Base-by-base conservation (phyloP, 106 monocot species). In the Dendrobium officinale region DNA sequence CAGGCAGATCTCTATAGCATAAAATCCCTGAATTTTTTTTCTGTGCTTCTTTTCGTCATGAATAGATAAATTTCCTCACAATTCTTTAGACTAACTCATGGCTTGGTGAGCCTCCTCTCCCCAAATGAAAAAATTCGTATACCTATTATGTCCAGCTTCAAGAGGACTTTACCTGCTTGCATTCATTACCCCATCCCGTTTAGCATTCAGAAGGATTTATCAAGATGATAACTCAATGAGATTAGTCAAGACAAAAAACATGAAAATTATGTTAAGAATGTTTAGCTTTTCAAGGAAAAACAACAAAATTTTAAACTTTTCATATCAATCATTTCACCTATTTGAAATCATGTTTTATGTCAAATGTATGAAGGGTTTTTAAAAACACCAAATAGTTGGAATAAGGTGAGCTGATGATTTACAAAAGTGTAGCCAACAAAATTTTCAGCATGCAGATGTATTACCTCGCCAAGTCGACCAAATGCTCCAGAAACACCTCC, bases 401-500 rank as follows among this genome's bases (percentile, higher is more conserved):
- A 70, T 13, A 70, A 43, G 42, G 19, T n/a, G 4, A 20, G 9
- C 20, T 74, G 43, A 74, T 44, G 74, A 44, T 41, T 11, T 37
- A n/a, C 2, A 37, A 16, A 70, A 31, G n/a, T 0, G n/a, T 61
- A 61, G 61, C 70, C 0, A 51, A 13, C 27, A 70, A 31, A 15
- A 31, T 70, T 13, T 10, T 70, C 27, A 70, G 10, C 2, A 51
- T 51, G 51, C 3, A 70, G 33, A 70, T 37, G 70, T 15, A 2
- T 37, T 85, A 99, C 99, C 91, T 99, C 95, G 78, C 99, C 99
- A 77, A 99, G 95, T 78, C 95, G 90, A 18, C 85, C 90, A 90
- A 95, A 91, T 76, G 99, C 95, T 74, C 99, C 95, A 91, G 84
- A 86, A 79, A 95, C 79, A 81, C 99, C 99, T 79, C 99, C 99